A percentile compares a stretch with the other conserved stretches of the same genome.
Conservation (phyloP, 305 asterid genomes). For the Salvia sclarea region DNA sequence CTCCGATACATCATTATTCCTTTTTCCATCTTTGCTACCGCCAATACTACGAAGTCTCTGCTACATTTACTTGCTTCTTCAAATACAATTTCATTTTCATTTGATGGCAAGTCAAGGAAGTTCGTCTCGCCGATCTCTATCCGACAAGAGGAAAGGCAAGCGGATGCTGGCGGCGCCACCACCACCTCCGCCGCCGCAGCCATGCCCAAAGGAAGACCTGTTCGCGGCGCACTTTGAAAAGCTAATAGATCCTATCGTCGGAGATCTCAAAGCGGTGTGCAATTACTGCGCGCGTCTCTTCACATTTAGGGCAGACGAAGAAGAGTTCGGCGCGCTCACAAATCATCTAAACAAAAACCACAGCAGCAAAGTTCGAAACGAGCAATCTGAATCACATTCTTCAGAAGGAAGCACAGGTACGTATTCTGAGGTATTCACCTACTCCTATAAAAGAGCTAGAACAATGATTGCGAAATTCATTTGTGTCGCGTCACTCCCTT, state of each 20-base stretch:
- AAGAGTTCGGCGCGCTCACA: neutral
- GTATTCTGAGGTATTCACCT: neutral
- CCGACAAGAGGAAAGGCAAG: neutral
- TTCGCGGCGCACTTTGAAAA: neutral
- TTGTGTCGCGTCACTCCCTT: neutral
- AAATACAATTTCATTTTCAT: no score
- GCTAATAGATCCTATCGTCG: neutral
- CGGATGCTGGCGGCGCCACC: neutral
- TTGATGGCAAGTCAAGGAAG: neutral
- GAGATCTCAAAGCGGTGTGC: neutral
- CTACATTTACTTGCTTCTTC: no score
- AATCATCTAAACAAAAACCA: neutral
- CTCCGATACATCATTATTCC: no score
- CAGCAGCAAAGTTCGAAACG: neutral
- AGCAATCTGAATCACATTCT: neutral
- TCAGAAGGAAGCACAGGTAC: neutral
- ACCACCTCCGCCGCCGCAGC: neutral
- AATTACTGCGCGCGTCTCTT: neutral
- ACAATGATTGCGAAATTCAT: neutral
- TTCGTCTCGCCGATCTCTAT: neutral
- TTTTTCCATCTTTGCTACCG: no score
- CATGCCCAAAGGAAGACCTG: neutral
- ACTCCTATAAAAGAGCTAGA: neutral
- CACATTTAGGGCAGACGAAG: neutral
- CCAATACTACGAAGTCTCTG: no score